Conservation (phyloP, 164 flowering plant genomes). For the Stephania japonica region DNA sequence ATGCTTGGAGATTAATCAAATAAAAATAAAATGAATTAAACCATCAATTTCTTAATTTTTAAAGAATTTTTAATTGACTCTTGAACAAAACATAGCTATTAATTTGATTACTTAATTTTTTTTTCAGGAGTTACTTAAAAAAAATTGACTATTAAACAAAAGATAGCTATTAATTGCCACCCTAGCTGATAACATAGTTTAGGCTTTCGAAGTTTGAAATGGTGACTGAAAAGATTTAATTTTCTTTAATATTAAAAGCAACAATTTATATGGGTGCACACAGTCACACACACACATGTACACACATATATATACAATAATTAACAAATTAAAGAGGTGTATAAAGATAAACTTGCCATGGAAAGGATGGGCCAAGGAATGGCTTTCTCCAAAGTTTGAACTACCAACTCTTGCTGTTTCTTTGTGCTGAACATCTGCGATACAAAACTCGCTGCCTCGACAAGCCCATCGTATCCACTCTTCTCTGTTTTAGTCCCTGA, state of each 20-base stretch:
- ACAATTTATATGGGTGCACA: no score
- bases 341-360: conserved; percentile 33
- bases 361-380: conserved; percentile 50
- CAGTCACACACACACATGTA: no score
- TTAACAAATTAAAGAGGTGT: neutral
- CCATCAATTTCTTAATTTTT: no score
- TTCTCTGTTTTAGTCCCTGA: conserved; percentile 48
- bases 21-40: no score
- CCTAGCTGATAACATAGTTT: neutral
- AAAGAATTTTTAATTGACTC: no score
- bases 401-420: conserved; percentile 49
- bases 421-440: conserved; percentile 28
- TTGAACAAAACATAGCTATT: no score
- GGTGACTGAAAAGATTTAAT: neutral
- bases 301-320: neutral
- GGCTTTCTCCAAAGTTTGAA: conserved; percentile 47
- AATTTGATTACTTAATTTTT: no score
- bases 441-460: conserved; percentile 50
- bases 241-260: no score
- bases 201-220: neutral
- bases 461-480: conserved; percentile 68
- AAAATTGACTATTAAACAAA: no score
- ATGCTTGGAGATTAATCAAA: no score
- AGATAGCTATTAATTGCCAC: neutral
- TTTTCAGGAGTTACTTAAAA: no score